Evolutionary conservation across 163 green algal species (phyloP), one percentile per base, ranked within the genome.

Genomic region (Trebouxia gelatinosa): DNA sequence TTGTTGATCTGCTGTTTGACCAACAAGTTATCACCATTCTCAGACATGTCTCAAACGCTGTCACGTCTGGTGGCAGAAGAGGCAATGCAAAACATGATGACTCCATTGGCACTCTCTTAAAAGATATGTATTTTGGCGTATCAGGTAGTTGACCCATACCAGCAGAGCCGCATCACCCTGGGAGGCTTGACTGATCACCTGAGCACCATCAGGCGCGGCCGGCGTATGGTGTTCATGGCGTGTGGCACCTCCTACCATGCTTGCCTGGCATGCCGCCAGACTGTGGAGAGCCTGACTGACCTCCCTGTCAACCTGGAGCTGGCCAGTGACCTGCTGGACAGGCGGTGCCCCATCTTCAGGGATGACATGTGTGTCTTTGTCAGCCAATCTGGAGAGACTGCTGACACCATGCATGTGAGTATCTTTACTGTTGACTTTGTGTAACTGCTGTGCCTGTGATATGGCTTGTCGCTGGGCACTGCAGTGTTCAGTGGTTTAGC

Each of bases 241-340:
- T 99, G 95, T 83, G 95, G 95, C 43, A 98, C 95, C 16, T 94
- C 85, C 58, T 99, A 92, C 90, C 85, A 99, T 83, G 92, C 95
- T 9, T 93, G 90, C 57, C 87, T 99, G 39, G 94, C 95, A 1
- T 78, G 83, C 32, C 82, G 95, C 28, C 82, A 90, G 78, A 90
- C 92, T n/a, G 80, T 98, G 66, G 93, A 98, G 89, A 87, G 91
- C 70, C 81, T 95, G 76, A 89, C 70, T 46, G 81, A 91, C 57
- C 35, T 97, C 70, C 93, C 93, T 6, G 92, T 98, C 34, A 84
- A 89, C 37, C 84, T 98, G 82, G 95, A 99, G 90, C 88, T 99
- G 59, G 95, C 95, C 0, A 92, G 80, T 2, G 95, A 99, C 84
- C 83, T 98, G 62, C 76, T 98, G 70, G 95, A 98, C 86, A 83